phyloP scores from a whole-genome alignment of 805 yeast genomes.

The Helenozyma rhizophorensis region DNA sequence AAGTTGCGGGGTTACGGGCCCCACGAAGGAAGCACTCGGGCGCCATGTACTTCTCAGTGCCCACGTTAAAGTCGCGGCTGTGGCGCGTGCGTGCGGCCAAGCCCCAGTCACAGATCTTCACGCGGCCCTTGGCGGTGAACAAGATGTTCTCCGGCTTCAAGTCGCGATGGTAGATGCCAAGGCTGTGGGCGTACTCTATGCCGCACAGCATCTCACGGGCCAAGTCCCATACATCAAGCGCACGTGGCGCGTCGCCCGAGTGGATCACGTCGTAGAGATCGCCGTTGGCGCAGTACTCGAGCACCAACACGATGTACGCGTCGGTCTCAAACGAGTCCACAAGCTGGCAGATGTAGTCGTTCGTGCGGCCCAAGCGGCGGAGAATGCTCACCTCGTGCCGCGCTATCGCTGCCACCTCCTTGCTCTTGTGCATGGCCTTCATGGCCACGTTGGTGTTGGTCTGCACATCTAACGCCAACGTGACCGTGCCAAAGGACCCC shows the following conservation, averaged over 20 bases:
- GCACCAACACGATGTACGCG: constrained; percentile 48
- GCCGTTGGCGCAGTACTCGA: constrained; percentile 65
- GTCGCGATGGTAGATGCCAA: constrained; percentile 65
- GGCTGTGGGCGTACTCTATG: constrained; percentile 49
- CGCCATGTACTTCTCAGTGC: constrained; percentile 59
- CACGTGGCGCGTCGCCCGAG: constrained; percentile 9
- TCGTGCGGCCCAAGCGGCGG: constrained; percentile 33
- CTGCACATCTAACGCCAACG: constrained; percentile 43
- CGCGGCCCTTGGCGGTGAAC: constrained; percentile 44
- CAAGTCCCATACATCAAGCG: constrained; percentile 32
- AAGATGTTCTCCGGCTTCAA: constrained; percentile 71
- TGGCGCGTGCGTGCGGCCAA: constrained; percentile 40
- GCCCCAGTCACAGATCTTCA: constrained; percentile 75
- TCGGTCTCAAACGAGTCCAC: constrained; percentile 54
- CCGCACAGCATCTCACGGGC: constrained; percentile 51
- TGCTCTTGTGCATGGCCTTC: constrained; percentile 47
- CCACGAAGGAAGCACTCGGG: constrained; percentile 40
- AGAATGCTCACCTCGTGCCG: constrained; percentile 49
- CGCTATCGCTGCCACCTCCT: constrained; percentile 44
- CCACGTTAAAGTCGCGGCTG: constrained; percentile 39
- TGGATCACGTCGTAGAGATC: constrained; percentile 60
- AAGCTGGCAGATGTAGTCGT: constrained; percentile 55
- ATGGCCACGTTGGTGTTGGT: constrained; percentile 42
- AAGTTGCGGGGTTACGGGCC: constrained; percentile 13
- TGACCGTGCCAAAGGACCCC: constrained; percentile 61